A percentile compares a stretch with the other conserved stretches of the same genome.
Conservation (phyloP, 345 rosid species). For the Reutealis trisperma region DNA sequence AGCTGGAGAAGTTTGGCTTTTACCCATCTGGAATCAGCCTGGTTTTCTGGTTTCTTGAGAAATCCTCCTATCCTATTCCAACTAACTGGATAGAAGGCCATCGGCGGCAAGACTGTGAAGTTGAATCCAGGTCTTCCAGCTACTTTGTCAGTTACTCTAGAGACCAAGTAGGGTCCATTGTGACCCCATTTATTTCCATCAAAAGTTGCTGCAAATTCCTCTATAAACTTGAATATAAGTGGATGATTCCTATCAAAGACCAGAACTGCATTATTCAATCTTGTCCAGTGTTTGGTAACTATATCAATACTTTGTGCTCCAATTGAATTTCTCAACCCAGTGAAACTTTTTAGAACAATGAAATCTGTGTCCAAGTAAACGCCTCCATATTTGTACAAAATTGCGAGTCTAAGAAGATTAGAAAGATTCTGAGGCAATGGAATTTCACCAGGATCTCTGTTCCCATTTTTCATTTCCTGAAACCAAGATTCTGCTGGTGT, state of each 20-base stretch:
- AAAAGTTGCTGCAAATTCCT: constrained; percentile 71
- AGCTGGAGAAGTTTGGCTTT: constrained; percentile 55
- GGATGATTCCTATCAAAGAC: constrained; percentile 69
- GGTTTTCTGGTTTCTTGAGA: constrained; percentile 50
- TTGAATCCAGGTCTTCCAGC: constrained; percentile 40
- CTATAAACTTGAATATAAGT: constrained; percentile 56
- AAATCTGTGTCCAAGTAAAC: constrained; percentile 72
- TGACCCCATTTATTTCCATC: constrained; percentile 87
- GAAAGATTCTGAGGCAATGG: constrained; percentile 76
- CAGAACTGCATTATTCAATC: constrained; percentile 76
- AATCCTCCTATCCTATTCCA: constrained; percentile 60
- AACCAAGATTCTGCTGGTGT: constrained; percentile 81
- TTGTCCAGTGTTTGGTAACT: constrained; percentile 59
- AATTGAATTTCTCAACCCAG: constrained; percentile 54
- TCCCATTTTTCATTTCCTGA: constrained; percentile 53
- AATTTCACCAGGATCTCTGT: constrained; percentile 73
- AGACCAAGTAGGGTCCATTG: constrained; percentile 81
- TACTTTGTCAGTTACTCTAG: constrained; percentile 54
- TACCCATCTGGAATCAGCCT: constrained; percentile 38
- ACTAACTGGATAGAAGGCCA: constrained; percentile 68
- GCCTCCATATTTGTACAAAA: constrained; percentile 78
- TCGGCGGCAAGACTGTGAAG: constrained; percentile 57
- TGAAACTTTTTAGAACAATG: constrained; percentile 59
- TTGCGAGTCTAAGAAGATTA: constrained; percentile 64
- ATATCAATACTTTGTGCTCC: constrained; percentile 71